Evolutionary conservation across 2,329 filamentous ascomycete genomes (phyloP).

Genomic region (Sporothrix curviconia): DNA sequence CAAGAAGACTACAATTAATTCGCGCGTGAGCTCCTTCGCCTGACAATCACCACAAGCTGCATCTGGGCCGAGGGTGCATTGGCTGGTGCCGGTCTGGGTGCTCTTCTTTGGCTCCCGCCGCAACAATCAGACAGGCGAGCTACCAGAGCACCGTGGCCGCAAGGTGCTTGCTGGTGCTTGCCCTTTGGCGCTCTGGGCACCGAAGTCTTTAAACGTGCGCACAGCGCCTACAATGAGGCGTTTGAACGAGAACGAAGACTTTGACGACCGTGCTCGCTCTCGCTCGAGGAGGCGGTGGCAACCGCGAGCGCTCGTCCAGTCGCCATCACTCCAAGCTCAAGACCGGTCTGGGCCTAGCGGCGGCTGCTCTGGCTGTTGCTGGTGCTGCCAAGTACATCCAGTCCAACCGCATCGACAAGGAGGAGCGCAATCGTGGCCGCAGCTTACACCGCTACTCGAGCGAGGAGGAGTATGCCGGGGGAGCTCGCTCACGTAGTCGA

Average conservation of each 20-base stretch:
- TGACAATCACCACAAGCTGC: constrained; percentile 46
- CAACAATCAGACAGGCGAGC: constrained; percentile 42
- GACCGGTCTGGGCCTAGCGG: constrained; percentile 56
- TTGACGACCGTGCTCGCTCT: constrained; percentile 19
- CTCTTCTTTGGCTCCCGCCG: constrained; percentile 52
- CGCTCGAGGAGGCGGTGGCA: constrained; percentile 25
- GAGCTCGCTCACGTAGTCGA: constrained; percentile 33
- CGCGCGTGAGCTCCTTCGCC: constrained; percentile 41
- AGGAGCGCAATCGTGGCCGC: constrained; percentile 51
- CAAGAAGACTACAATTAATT: constrained; percentile 38
- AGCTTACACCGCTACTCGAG: constrained; percentile 40
- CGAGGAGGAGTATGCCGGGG: constrained; percentile 31
- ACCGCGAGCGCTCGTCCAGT: constrained; percentile 30
- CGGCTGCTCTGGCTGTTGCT: constrained; percentile 56
- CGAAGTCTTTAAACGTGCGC: constrained; percentile 53
- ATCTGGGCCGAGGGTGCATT: constrained; percentile 59
- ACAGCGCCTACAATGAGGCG: constrained; percentile 55
- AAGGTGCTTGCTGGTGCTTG: constrained; percentile 56
- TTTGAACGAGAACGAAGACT: constrained; percentile 34
- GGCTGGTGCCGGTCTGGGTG: constrained; percentile 55
- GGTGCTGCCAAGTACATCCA: constrained; percentile 61
- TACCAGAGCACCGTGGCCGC: constrained; percentile 46
- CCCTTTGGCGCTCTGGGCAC: constrained; percentile 57
- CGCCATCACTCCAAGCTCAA: constrained; percentile 46
- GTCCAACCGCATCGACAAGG: constrained; percentile 52